These are phyloP conservation scores for Avena eriantha DNA, from an alignment of 176 grass and related monocot species.

Conservation along the genomic window DNA sequence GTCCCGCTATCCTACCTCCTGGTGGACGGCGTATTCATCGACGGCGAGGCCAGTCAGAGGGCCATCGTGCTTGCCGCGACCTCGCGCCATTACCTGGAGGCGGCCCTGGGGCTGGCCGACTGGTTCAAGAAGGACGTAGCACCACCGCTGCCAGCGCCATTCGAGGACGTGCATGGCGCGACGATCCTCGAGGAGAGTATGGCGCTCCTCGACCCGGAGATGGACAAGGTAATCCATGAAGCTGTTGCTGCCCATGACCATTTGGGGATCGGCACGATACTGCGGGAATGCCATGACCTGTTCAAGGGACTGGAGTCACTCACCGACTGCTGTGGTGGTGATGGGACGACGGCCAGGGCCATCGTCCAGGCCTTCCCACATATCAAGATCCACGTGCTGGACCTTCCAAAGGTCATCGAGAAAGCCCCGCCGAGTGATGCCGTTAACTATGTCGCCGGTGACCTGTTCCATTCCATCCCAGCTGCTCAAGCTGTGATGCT, in stretches of 20 bases:
- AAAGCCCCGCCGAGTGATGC: not conserved
- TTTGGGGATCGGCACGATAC: not conserved
- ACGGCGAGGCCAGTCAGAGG: not conserved
- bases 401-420: not conserved
- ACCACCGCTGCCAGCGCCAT: not conserved
- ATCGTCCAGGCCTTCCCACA: not conserved
- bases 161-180: not conserved
- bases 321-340: not conserved
- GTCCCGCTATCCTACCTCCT: not conserved
- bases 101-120: not conserved
- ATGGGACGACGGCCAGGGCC: not conserved
- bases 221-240: not conserved
- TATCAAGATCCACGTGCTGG: not conserved
- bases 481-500: too few species aligned
- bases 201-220: too few species aligned
- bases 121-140: not conserved
- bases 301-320: not conserved
- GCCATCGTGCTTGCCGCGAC: not conserved
- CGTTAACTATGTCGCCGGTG: not conserved
- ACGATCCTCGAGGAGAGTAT: not conserved
- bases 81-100: not conserved
- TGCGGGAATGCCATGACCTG: not conserved
- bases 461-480: not conserved
- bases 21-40: not conserved
- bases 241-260: not conserved